Evolutionary conservation across 1,139 yeast genomes (phyloP).

Genomic region (Nakaseomyces kungkrabaensis): DNA sequence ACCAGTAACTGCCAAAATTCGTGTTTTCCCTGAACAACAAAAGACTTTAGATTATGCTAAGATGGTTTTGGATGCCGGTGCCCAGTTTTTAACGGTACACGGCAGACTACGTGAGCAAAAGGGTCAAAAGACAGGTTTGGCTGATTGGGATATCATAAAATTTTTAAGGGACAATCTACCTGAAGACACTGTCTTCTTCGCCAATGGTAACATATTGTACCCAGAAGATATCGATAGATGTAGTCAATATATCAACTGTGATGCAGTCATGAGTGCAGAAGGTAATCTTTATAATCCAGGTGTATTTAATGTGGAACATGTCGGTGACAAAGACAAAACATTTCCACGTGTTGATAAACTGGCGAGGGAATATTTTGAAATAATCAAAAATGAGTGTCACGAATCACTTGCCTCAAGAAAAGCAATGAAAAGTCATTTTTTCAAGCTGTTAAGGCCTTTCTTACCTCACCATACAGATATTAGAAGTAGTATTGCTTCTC

Average conservation of each 20-base stretch:
- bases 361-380: slow-evolving; percentile 79
- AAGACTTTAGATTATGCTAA: slow-evolving; percentile 81
- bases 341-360: slow-evolving; percentile 81
- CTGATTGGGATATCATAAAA: slow-evolving; percentile 78
- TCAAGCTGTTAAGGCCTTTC: slow-evolving; percentile 74
- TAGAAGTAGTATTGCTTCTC: slow-evolving; percentile 59
- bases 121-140: slow-evolving; percentile 91
- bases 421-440: slow-evolving; percentile 89
- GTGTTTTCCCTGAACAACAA: slow-evolving; percentile 79
- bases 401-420: slow-evolving; percentile 69
- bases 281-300: slow-evolving; percentile 93
- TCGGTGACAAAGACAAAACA: slow-evolving; percentile 45
- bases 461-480: slow-evolving; percentile 65
- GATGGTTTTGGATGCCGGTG: slow-evolving; percentile 90
- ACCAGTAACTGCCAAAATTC: slow-evolving; percentile 92
- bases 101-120: slow-evolving; percentile 97
- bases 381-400: slow-evolving; percentile 42
- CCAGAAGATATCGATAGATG: slow-evolving; percentile 73
- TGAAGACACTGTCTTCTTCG: slow-evolving; percentile 73
- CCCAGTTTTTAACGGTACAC: slow-evolving; percentile 89
- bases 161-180: slow-evolving; percentile 76
- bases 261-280: slow-evolving; percentile 97
- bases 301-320: slow-evolving; percentile 40
- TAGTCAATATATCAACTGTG: slow-evolving; percentile 51
- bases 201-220: slow-evolving; percentile 86